phyloP scores from a whole-genome alignment of 495 filamentous ascomycete species.

The Penicillium canariense region DNA sequence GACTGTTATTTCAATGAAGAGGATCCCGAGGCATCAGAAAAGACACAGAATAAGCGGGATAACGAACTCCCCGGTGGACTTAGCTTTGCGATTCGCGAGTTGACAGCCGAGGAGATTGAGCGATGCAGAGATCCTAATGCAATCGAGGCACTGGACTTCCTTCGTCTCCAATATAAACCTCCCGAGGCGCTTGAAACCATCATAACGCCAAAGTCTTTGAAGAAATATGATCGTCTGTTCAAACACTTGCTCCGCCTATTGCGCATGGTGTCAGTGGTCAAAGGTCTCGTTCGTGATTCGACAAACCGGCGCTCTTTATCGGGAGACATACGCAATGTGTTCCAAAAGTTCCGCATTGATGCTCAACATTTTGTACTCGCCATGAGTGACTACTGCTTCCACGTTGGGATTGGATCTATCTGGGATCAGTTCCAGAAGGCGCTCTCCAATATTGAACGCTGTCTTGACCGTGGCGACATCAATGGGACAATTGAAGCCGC shows the following conservation, averaged over 20 bases:
- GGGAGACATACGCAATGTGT: conserved; percentile 41
- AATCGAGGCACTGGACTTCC: conserved; percentile 85
- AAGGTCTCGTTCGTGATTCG: conserved; percentile 64
- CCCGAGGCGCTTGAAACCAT: conserved; percentile 69
- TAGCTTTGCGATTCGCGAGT: conserved; percentile 82
- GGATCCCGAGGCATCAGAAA: conserved; percentile 16
- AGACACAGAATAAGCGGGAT: conserved; percentile 27
- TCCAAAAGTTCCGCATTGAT: conserved; percentile 67
- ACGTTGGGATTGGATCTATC: conserved; percentile 64
- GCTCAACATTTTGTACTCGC: conserved; percentile 73
- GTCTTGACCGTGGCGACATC: conserved; percentile 47
- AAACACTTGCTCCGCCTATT: conserved; percentile 70
- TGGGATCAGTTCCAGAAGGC: conserved; percentile 69
- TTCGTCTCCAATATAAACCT: conserved; percentile 80
- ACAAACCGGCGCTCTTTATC: conserved; percentile 39
- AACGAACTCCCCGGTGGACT: conserved; percentile 74
- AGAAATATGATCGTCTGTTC: conserved; percentile 83
- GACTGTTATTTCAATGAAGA: conserved; percentile 60
- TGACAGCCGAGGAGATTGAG: conserved; percentile 71
- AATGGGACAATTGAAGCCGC: conserved; percentile 52
- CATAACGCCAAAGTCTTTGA: conserved; percentile 63
- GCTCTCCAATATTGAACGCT: conserved; percentile 60
- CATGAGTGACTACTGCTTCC: conserved; percentile 71
- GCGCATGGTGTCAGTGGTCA: conserved; percentile 77
- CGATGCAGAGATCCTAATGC: conserved; percentile 74